Evolutionary conservation across 177 flowering plant genomes (phyloP).

Genomic region (Vitis hybrid): DNA sequence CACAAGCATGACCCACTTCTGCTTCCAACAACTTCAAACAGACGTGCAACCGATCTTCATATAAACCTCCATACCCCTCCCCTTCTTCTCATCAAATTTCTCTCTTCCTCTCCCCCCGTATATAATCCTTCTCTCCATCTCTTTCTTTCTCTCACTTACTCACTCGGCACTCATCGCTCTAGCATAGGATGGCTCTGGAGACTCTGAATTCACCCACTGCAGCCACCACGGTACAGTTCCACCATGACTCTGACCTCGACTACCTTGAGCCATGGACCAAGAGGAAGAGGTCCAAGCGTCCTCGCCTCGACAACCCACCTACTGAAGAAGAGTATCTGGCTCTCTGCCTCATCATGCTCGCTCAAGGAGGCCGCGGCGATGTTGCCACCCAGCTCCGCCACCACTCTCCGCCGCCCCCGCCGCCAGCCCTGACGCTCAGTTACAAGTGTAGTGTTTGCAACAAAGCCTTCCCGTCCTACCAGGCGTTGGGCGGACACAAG

Average conservation of each 20-base stretch:
- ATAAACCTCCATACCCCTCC: too few species aligned
- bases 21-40: too few species aligned
- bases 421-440: conserved; percentile 6
- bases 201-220: conserved; percentile 40
- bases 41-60: too few species aligned
- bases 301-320: conserved; percentile 26
- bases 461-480: conserved; percentile 78
- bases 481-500: conserved; percentile 94
- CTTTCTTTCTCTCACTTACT: too few species aligned
- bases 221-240: conserved; percentile 7
- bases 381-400: neutral
- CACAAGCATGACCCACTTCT: too few species aligned
- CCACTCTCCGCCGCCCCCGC: conserved; percentile 9
- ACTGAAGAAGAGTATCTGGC: conserved; percentile 83
- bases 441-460: conserved; percentile 73
- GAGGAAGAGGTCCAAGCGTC: conserved; percentile 48
- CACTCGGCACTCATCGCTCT: too few species aligned
- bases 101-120: too few species aligned
- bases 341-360: conserved; percentile 82
- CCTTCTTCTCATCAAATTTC: too few species aligned
- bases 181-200: conserved; percentile 46
- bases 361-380: conserved; percentile 42
- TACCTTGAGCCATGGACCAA: conserved; percentile 30
- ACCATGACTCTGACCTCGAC: conserved; percentile 5
- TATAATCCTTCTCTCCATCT: too few species aligned